Evolutionary conservation across 164 flowering plant genomes (phyloP), one percentile per base, ranked within the genome.

Genomic region (Aristolochia contorta): DNA sequence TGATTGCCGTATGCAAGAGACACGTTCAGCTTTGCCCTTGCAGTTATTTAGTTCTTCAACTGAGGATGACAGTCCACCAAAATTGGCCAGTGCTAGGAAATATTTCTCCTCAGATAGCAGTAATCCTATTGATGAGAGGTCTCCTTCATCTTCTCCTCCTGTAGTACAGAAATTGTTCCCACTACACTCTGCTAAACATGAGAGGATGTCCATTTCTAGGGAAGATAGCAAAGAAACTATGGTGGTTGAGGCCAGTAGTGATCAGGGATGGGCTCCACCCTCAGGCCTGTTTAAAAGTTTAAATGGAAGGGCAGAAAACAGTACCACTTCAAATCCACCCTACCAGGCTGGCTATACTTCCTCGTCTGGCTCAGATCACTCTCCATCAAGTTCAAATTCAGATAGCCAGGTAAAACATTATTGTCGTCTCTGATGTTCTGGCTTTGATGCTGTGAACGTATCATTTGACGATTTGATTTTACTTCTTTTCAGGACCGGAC

Each of bases 91-190:
- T 41, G 67, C 80, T 5, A 74, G 80, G 71, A 88, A 79, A 70
- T 88, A 85, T 53, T 83, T 80, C 73, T 91, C 94, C 9, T 91
- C 97, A 23, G 88, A 80, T 66, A 85, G 96, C 75, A 86, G 94
- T 68, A 82, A 84, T 71, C 96, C 88, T 12, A 76, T 70, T 54
- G 89, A 80, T 53, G 96, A 82, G 54, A 71, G 82, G 67, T 86
- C 96, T 55, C 91, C 86, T 49, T 79, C 87, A n/a, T 75, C 86
- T 52, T 86, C 96, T 56, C 88, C 85, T 15, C 85, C 93, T 54
- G 74, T 83, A 60, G 83, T 75, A 67, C 84, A 79, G 58, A 80
- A 70, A 55, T 70, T 86, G 69, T 88, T 91, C 61, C 94, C 96
- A 12, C 57, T 87, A 67, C 85, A 77, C 56, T 62, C 78, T 43